Base-by-base conservation (phyloP, 2,329 filamentous ascomycete species). In the Chaetomium strumarium region DNA sequence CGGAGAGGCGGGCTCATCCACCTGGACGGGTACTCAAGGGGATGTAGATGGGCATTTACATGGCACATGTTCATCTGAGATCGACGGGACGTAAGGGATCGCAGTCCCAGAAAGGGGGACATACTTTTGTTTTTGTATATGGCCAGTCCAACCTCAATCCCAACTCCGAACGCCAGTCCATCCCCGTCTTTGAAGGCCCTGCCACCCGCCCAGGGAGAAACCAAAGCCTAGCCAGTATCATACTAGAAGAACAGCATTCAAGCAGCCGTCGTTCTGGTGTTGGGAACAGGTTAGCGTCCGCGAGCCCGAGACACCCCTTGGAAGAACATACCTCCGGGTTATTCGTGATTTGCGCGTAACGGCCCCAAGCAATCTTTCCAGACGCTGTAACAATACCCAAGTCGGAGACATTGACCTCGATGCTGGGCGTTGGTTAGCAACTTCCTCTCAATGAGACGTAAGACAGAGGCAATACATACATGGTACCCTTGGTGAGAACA, bases 341-440 rank as follows among this genome's bases (percentile, higher is more conserved):
- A 64, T 78, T 79, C 19, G 78, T 77, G 40, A 88, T 77, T 70
- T 90, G 86, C 8, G 87, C 88, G 72, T 85, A 93, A 60, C 88
- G 79, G 62, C 89, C 90, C 91, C 91, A 96, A 7, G 92, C 89
- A 9, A 96, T 89, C 74, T 96, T 96, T 58, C 93, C 93, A 57
- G 84, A 85, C 1, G 91, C 86, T 2, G 93, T 97, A 14, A 95
- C 90, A 56, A 97, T 75, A 58, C 93, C 93, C 58, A 97, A 72
- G 68, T 99, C 93, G 52, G 81, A 87, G 30, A 96, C 90, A 67
- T 99, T 96, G 64, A 97, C 90, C 72, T 97, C 92, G 65, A 92
- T 83, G 46, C 61, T 60, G 53, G 6, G 10, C 4, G 13, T 16
- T 7, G 16, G 20, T 56, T 37, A 55, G 51, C 40, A 30, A n/a